Evolutionary conservation across 345 rosid species (phyloP).

Genomic region (Populus pruinosa): DNA sequence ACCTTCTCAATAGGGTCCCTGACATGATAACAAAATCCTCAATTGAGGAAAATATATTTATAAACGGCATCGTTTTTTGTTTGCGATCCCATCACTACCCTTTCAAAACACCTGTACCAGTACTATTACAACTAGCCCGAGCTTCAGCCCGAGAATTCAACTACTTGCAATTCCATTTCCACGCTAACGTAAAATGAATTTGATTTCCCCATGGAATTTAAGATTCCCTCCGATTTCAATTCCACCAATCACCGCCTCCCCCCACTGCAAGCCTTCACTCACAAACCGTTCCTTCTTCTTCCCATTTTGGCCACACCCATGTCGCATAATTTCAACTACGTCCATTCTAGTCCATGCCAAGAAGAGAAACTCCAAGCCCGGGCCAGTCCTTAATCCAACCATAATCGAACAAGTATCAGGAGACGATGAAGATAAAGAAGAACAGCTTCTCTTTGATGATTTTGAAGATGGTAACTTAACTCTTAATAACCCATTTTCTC

Average conservation of each 20-base stretch:
- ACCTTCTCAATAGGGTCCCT: background rate
- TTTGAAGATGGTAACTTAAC: constrained; percentile 47
- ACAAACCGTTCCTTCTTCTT: constrained; percentile 15
- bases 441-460: constrained; percentile 47
- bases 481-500: background rate
- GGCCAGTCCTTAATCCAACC: constrained; percentile 36
- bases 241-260: constrained; percentile 3
- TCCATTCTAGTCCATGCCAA: constrained; percentile 35
- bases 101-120: background rate
- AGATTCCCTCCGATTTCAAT: constrained; percentile 4
- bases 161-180: background rate
- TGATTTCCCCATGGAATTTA: constrained; percentile 22
- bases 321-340: constrained; percentile 17
- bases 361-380: constrained; percentile 39
- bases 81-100: background rate
- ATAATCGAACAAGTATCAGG: constrained; percentile 40
- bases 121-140: background rate
- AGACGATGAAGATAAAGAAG: constrained; percentile 45
- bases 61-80: background rate
- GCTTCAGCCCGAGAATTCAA: background rate
- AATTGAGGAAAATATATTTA: background rate
- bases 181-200: constrained; percentile 27
- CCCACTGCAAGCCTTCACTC: constrained; percentile 12
- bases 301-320: constrained; percentile 17
- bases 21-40: background rate